Conservation (phyloP, 139 green algal species). For the Chlamydomonas eustigma region DNA sequence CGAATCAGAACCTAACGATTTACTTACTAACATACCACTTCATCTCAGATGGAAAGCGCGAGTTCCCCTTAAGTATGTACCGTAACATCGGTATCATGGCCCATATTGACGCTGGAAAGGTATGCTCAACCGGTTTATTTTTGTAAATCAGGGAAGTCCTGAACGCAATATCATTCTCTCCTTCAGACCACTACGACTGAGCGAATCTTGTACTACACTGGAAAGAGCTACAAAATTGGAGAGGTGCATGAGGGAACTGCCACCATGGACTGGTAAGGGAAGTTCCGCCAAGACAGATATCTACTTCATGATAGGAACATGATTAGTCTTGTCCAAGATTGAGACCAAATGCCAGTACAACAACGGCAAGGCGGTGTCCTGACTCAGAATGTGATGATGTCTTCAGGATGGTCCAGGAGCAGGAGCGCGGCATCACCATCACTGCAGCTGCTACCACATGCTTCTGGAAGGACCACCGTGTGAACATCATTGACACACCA, state of each 20-base stretch:
- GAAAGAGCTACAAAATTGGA: conserved; percentile 98
- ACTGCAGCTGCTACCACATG: conserved; percentile 96
- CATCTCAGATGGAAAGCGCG: conserved; percentile 19
- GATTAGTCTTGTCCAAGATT: no score
- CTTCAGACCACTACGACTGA: conserved; percentile 95
- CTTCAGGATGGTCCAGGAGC: conserved; percentile 68
- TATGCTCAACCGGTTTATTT: no score
- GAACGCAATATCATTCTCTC: no score
- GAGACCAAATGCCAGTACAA: no score
- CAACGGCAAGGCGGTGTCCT: not conserved
- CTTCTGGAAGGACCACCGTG: conserved; percentile 91
- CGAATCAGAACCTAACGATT: no score
- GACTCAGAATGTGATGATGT: not conserved
- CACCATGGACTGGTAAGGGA: conserved; percentile 92
- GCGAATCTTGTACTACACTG: conserved; percentile 98
- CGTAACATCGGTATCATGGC: conserved; percentile 99
- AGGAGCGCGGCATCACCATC: conserved; percentile 99
- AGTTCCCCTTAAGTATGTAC: conserved; percentile 81
- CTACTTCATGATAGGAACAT: no score
- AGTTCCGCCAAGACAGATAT: no score
- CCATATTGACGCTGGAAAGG: conserved; percentile 93
- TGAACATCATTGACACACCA: conserved; percentile 99
- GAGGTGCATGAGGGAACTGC: conserved; percentile 98
- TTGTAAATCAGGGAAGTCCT: no score
- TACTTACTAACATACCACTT: not conserved